phyloP scores from a whole-genome alignment of 495 filamentous ascomycete species.

The Penicillium ochrochloron region DNA sequence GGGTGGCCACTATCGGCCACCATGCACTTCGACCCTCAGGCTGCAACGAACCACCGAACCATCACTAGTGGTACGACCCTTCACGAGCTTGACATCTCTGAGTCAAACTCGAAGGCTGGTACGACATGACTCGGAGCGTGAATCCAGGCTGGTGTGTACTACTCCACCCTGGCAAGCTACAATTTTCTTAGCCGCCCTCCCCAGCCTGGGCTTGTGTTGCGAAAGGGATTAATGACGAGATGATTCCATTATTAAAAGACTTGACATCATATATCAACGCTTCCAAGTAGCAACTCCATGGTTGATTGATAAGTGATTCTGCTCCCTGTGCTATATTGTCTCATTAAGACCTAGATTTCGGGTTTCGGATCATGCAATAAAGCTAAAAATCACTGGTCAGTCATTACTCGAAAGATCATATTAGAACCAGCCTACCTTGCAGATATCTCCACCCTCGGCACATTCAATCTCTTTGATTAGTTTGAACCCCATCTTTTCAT shows the following conservation, averaged over 20 bases:
- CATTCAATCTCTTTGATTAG: constrained; percentile 65
- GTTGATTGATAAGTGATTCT: background rate
- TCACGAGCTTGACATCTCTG: background rate
- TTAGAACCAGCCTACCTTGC: constrained; percentile 37
- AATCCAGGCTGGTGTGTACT: background rate
- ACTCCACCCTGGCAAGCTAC: background rate
- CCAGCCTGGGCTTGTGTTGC: background rate
- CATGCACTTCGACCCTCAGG: too few relatives aligned
- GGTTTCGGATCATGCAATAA: constrained; percentile 34
- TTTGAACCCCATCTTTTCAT: constrained; percentile 67
- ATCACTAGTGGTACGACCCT: background rate
- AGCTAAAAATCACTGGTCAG: constrained; percentile 25
- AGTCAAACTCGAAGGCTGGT: background rate
- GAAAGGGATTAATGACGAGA: background rate
- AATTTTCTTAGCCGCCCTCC: background rate
- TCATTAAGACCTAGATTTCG: constrained; percentile 25
- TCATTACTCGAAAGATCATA: background rate
- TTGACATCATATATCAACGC: background rate
- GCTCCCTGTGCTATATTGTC: background rate
- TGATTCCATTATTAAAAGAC: background rate
- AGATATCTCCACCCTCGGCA: constrained; percentile 56
- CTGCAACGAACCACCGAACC: background rate
- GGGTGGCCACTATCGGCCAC: too few relatives aligned
- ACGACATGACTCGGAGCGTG: background rate
- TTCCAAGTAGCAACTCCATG: background rate